Evolutionary conservation across 106 monocot species (phyloP).

Genomic region (Gastrodia elata): DNA sequence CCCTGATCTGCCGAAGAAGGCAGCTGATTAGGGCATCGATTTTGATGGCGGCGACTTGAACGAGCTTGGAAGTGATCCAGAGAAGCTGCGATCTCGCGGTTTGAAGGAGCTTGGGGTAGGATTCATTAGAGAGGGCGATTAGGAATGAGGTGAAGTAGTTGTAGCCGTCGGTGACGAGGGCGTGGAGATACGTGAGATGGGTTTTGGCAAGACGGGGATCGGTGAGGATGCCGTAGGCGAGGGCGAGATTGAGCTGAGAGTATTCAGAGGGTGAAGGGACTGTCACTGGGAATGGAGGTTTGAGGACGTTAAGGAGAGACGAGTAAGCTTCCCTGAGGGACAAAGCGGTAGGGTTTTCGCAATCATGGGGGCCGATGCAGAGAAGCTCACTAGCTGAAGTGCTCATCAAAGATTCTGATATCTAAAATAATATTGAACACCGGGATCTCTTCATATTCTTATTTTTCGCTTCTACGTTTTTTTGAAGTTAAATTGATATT

Average conservation of each 20-base stretch:
- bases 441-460: no score
- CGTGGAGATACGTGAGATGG: constrained; percentile 67
- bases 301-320: constrained; percentile 26
- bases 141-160: constrained; percentile 42
- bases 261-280: constrained; percentile 40
- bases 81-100: constrained; percentile 38
- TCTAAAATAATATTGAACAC: no score
- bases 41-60: constrained; percentile 21
- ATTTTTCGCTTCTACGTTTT: no score
- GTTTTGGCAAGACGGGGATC: constrained; percentile 23
- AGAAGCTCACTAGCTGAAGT: constrained; percentile 20
- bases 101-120: constrained; percentile 33
- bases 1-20: constrained; percentile 39
- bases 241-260: constrained; percentile 35
- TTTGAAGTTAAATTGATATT: no score
- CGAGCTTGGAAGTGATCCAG: constrained; percentile 18
- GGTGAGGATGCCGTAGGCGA: constrained; percentile 42
- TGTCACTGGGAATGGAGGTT: constrained; percentile 42
- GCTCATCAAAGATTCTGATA: constrained; percentile 11
- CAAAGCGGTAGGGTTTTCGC: constrained; percentile 15
- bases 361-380: constrained; percentile 17
- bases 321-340: constrained; percentile 40
- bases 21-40: constrained; percentile 28
- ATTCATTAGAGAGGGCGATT: constrained; percentile 22
- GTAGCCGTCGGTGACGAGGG: constrained; percentile 56